Percentiles rank a stretch among this genome's conserved stretches.
phyloP scores from a whole-genome alignment of 2,329 filamentous ascomycete genomes.

The Cladorrhinum sp. region DNA sequence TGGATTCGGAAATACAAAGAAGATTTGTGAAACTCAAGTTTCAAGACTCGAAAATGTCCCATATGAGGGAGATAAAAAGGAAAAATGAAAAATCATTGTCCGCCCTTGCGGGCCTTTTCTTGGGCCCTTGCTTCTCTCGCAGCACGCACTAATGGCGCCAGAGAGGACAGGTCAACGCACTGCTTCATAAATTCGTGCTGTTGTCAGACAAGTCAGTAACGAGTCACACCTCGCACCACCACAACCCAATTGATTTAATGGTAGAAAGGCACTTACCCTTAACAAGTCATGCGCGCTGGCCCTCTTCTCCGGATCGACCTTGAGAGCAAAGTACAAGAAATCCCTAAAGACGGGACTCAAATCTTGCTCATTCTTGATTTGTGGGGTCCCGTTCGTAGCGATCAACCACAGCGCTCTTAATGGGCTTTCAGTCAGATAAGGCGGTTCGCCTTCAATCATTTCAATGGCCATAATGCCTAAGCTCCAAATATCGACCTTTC shows the following conservation, averaged over 20 bases:
- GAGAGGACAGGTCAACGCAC: slow-evolving; percentile 69
- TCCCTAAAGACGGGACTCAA: slow-evolving; percentile 81
- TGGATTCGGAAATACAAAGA: neutral
- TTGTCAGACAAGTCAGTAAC: neutral
- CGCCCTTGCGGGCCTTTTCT: slow-evolving; percentile 71
- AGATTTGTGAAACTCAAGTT: neutral
- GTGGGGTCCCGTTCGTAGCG: slow-evolving; percentile 91
- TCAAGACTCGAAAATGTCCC: neutral
- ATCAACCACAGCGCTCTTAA: slow-evolving; percentile 92
- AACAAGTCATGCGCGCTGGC: slow-evolving; percentile 92
- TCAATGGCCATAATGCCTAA: slow-evolving; percentile 99
- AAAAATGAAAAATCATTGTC: slow-evolving; percentile 33
- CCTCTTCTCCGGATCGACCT: slow-evolving; percentile 95
- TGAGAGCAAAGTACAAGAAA: slow-evolving; percentile 88
- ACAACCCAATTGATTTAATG: slow-evolving; percentile 23
- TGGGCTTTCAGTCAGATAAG: slow-evolving; percentile 92
- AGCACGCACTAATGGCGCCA: slow-evolving; percentile 82
- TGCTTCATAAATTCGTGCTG: slow-evolving; percentile 79
- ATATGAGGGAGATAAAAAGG: neutral
- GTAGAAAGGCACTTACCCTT: slow-evolving; percentile 60
- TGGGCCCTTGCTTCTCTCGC: slow-evolving; percentile 81
- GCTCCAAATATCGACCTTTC: slow-evolving; percentile 98
- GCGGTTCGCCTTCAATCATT: slow-evolving; percentile 98
- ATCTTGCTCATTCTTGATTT: slow-evolving; percentile 88
- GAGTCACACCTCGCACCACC: neutral